Base-by-base conservation (phyloP, 2,329 filamentous ascomycete genomes). In the Ophiostoma quercus region DNA sequence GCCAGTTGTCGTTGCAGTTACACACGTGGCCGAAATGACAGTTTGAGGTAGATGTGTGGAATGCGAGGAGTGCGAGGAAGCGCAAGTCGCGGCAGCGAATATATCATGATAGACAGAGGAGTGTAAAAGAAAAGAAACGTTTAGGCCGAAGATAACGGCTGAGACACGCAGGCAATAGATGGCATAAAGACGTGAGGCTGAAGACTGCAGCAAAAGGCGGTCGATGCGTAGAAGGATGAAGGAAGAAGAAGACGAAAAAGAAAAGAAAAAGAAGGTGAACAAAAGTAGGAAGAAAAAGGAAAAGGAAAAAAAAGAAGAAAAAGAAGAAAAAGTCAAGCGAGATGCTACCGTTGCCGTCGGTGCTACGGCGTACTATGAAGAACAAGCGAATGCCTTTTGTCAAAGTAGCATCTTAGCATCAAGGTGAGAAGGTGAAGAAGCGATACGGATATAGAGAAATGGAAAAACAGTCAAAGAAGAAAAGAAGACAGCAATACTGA, bases 181-280 rank as follows among this genome's bases (percentile, higher is more conserved):
- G 25, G n/a, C 8, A 57, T 6, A 57, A 25, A 16, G 9, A 57
- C 51, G 12, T 57, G 51, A 57, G 51, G 51, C n/a, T 57, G 51
- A 57, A 29, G 51, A 29, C n/a, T 57, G 51, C 51, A 57, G 51
- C 8, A 57, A 57, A 57, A 62, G 25, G 57, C 57, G 57, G 57
- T 34, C 57, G 57, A 62, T 32, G 25, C n/a, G 22, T n/a, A 25
- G 22, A 14, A 57, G 51, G 22, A 14, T 5, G 12, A 2, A 47
- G 43, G 43, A 19, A 19, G 43, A 19, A n/a, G 43, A 47, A 43
- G 41, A n/a, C n/a, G 1, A 3, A 41, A 12, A 3, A 47, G 16
- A 7, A 47, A 16, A 47, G 43, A n/a, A 57, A 22, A 57, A 2
- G 22, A 51, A 29, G 51, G 12, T 11, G 9, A 25, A 25, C 2